Base-by-base conservation (phyloP, 192 early-diverging fungal species). In the Podila verticillata region DNA sequence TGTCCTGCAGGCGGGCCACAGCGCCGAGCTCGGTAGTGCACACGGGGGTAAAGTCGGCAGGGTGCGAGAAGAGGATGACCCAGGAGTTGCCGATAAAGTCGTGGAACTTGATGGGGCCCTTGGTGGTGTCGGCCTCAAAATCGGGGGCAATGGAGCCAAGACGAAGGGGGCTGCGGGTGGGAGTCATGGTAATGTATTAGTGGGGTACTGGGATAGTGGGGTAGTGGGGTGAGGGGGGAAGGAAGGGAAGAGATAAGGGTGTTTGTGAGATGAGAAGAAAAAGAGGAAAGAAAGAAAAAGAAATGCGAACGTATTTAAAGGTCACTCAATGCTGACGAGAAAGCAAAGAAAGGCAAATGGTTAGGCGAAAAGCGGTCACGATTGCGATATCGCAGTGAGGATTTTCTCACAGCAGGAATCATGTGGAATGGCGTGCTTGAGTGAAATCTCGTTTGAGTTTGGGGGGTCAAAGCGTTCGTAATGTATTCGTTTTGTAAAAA, bases 21-120 rank as follows among this genome's bases (percentile, higher is more conserved):
- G 89, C 91, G 61, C 96, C 98, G 67, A 99, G 93, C 86, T 99
- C 98, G 17, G 96, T 98, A 30, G 96, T 97, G 88, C 97, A 97
- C 26, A 97, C 96, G 32, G 96, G 96, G 39, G 94, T 97, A 61
- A 97, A 98, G 87, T 97, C 96, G 63, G 95, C 98, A 17, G 98
- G 97, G 82, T 99, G 97, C 31, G 97, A 99, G 84, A 99, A 99
- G n/a, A 99, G 92, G 36, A 99, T 88, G 48, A 88, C 94, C 98
- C 98, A 99, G 19, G 88, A 88, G 75, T 89, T 87, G 61, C 90
- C 89, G 61, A 97, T 95, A 57, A 88, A 96, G 19, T 93, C 86
- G 81, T 99, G 95, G 88, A 99, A 97, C 70, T 94, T 85, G 87
- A 99, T 93, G 19, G 73, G 66, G 68, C 98, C 98, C 72, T 92